Evolutionary conservation across 108 stramenopile genomes (phyloP), one percentile per base, ranked within the genome.

Genomic region (Pseudonitzschia multiseries): DNA sequence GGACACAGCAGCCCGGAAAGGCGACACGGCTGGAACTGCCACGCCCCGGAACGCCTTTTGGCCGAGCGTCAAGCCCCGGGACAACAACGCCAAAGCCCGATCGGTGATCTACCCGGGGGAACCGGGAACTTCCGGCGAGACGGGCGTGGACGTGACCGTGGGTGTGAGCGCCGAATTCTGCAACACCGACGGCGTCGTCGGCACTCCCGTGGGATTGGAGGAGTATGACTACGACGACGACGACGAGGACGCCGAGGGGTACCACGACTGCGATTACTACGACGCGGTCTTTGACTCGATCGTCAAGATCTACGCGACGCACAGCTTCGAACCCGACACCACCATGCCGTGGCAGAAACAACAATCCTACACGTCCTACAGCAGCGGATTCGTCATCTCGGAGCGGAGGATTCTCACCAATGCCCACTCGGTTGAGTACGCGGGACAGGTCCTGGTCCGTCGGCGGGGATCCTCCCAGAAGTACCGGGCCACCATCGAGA

Each of bases 361-460:
- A 22, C 77, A 80, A 33, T 80, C 83, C 69, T 69, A 66, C 13
- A 76, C 79, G 3, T 80, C 81, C n/a, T 81, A 81, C 31, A 69
- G 73, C 6, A 78, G 74, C 54, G 85, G 88, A 18, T 86, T 89
- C 75, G 80, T 83, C 10, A 72, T 89, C 31, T 71, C 73, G 8
- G 40, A 28, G 10, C 32, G 61, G 14, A 12, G 32, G 15, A 83
- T 91, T 27, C 77, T 91, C 70, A 91, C 89, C 2, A 88, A 87
- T 72, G 87, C 86, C 0, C 89, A 91, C 65, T 75, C 76, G 28
- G 79, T 90, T 0, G 79, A 80, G 33, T 81, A 87, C 69, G 89
- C 84, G 3, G 81, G 70, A 40, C 74, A 85, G 0, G 76, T 91
- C 4, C 86, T 83, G 60, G 79, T 86, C 0, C 85, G 81, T 50